These are phyloP conservation scores for Chalciporus sp. DNA, from an alignment of 1,284 basidiomycete species.

Conservation along the genomic window DNA sequence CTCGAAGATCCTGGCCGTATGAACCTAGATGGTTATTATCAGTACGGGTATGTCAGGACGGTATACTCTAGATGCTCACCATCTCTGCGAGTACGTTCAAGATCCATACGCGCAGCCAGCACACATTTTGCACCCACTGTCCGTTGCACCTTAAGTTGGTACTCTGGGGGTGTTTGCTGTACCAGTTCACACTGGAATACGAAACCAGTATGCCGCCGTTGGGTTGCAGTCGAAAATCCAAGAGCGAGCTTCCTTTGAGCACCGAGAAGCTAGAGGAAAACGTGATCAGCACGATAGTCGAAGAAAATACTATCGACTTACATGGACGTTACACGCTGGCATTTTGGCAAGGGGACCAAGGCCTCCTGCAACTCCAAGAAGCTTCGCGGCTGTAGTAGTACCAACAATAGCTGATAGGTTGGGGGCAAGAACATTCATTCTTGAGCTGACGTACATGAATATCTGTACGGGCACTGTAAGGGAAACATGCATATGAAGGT, in stretches of 20 bases:
- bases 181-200: slow-evolving; percentile 93
- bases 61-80: slow-evolving; percentile 47
- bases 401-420: slow-evolving; percentile 98
- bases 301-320: slow-evolving; percentile 40
- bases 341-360: slow-evolving; percentile 90
- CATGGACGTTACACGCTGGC: slow-evolving; percentile 95
- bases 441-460: slow-evolving; percentile 97
- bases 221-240: slow-evolving; percentile 80
- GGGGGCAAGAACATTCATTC: slow-evolving; percentile 97
- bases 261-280: slow-evolving; percentile 74
- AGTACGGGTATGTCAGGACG: background rate
- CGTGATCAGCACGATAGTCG: slow-evolving; percentile 2
- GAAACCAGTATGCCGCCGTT: slow-evolving; percentile 94
- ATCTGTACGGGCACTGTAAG: slow-evolving; percentile 55
- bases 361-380: slow-evolving; percentile 96
- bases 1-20: slow-evolving; percentile 80
- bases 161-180: slow-evolving; percentile 85
- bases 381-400: slow-evolving; percentile 96
- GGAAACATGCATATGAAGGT: background rate
- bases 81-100: slow-evolving; percentile 76
- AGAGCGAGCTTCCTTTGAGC: slow-evolving; percentile 90
- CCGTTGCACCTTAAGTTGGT: slow-evolving; percentile 89
- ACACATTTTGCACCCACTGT: slow-evolving; percentile 93
- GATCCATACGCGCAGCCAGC: slow-evolving; percentile 91
- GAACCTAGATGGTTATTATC: slow-evolving; percentile 46